Conservation (phyloP, 495 filamentous ascomycete species). For the Coniosporium apollinis region DNA sequence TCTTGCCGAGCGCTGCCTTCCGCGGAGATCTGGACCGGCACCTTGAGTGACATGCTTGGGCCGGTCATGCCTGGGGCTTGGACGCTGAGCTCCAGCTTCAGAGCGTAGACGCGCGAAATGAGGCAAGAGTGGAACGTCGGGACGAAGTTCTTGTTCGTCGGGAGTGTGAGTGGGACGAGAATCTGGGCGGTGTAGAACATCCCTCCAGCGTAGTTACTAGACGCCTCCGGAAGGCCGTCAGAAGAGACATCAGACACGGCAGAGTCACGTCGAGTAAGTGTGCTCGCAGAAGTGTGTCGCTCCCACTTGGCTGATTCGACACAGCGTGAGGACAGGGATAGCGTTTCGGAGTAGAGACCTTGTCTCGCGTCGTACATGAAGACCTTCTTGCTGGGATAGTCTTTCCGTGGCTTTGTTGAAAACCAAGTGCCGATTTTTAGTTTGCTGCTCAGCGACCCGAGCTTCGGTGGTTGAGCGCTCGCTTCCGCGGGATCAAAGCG, state of each 20-base stretch:
- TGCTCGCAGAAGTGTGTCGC: conserved; percentile 25
- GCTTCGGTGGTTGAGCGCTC: conserved; percentile 43
- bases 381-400: conserved; percentile 28
- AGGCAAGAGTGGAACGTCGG: conserved; percentile 87
- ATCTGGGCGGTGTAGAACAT: conserved; percentile 51
- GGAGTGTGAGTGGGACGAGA: conserved; percentile 58
- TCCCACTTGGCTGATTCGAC: conserved; percentile 52
- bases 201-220: conserved; percentile 22
- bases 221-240: conserved; percentile 24
- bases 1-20: conserved; percentile 10
- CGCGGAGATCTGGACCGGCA: conserved; percentile 61
- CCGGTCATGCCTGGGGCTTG: conserved; percentile 38
- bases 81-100: conserved; percentile 50
- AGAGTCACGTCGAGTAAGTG: conserved; percentile 40
- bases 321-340: conserved; percentile 46
- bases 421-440: conserved; percentile 63
- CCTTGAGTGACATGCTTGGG: conserved; percentile 41
- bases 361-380: conserved; percentile 33
- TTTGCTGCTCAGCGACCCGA: conserved; percentile 51
- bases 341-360: conserved; percentile 46
- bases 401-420: conserved; percentile 33
- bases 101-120: conserved; percentile 57
- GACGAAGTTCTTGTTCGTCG: conserved; percentile 52
- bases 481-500: conserved; percentile 55
- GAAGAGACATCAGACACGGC: conserved; percentile 24